Conservation (phyloP, 352 stramenopile genomes). For the Discostella stelligera region DNA sequence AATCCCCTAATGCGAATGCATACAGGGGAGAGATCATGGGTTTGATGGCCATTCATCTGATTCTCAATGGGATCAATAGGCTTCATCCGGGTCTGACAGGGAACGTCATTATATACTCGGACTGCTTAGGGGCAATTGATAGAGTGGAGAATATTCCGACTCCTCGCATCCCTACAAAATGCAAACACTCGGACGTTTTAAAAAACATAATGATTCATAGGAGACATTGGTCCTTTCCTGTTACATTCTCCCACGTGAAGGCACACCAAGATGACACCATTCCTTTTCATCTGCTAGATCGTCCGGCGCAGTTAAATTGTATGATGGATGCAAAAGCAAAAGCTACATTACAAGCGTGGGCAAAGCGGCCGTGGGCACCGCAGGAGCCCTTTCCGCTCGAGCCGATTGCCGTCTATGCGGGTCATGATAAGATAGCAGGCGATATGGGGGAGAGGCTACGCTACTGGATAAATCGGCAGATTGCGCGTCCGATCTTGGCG, state of each 20-base stretch:
- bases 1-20: background rate
- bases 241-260: background rate
- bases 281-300: too few relatives aligned
- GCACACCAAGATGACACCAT: conserved; percentile 1
- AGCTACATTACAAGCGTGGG: too few relatives aligned
- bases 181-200: conserved; percentile 2
- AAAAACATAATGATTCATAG: conserved; percentile 7
- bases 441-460: too few relatives aligned
- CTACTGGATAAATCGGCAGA: too few relatives aligned
- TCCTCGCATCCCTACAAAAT: background rate
- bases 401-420: too few relatives aligned
- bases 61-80: background rate
- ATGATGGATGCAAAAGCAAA: too few relatives aligned
- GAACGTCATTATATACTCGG: background rate
- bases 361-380: too few relatives aligned
- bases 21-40: background rate
- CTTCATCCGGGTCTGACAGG: background rate
- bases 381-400: too few relatives aligned
- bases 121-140: background rate
- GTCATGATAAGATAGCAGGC: too few relatives aligned
- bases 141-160: background rate
- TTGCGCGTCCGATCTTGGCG: too few relatives aligned
- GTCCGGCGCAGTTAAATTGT: too few relatives aligned
- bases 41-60: background rate
- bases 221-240: background rate